Conservation (phyloP, 106 monocot genomes). For the Acorus gramineus region DNA sequence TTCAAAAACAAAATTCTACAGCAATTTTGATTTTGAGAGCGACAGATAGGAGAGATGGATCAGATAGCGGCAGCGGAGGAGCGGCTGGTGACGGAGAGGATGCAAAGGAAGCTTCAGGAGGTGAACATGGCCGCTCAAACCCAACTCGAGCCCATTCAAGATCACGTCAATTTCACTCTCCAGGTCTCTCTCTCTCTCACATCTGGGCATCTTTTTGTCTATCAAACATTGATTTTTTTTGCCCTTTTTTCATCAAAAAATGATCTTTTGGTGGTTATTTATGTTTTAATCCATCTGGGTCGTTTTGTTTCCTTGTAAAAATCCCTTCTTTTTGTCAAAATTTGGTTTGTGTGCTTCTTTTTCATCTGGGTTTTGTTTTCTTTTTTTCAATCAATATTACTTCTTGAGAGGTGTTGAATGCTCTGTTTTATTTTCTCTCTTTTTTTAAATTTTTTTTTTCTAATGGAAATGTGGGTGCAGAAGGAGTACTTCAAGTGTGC, state of each 20-base stretch:
- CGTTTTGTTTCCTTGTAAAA: background rate
- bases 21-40: too few relatives aligned
- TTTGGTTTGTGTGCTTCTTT: background rate
- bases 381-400: too few relatives aligned
- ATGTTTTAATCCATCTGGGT: background rate
- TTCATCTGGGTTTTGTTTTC: background rate
- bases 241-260: too few relatives aligned
- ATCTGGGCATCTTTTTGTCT: too few relatives aligned
- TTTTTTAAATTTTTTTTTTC: too few relatives aligned
- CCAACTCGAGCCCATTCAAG: constrained; percentile 58
- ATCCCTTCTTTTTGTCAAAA: background rate
- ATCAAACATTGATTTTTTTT: too few relatives aligned
- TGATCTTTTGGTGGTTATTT: background rate
- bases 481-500: constrained; percentile 98
- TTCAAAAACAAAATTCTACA: too few relatives aligned
- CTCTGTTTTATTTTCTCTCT: too few relatives aligned
- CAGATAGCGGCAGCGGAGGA: constrained; percentile 56
- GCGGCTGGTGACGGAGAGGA: constrained; percentile 41
- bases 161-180: constrained; percentile 76
- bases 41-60: constrained; percentile 28
- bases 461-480: constrained; percentile 24
- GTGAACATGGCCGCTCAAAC: constrained; percentile 48
- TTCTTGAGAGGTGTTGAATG: too few relatives aligned
- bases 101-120: constrained; percentile 58
- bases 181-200: constrained; percentile 25